Percentiles rank a stretch among this genome's conserved stretches.
phyloP scores from a whole-genome alignment of 2,329 filamentous ascomycete species.

The Purpureocillium takamizusanense region DNA sequence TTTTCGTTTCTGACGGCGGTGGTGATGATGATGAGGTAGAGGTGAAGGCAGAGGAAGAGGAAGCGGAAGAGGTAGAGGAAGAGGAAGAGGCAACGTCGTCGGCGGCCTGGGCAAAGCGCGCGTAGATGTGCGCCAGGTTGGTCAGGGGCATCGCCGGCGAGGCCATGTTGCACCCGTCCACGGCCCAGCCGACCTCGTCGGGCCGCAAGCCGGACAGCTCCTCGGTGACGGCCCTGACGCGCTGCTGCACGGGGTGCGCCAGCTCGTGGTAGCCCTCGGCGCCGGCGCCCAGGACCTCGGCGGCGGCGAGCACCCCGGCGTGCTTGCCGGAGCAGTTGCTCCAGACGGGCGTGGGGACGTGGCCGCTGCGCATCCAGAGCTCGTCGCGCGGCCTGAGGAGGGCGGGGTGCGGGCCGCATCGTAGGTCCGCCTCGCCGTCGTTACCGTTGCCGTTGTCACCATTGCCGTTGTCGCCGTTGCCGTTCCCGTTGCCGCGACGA shows the following conservation, averaged over 20 bases:
- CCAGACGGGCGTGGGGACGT: conserved; percentile 24
- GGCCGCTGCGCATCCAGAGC: conserved; percentile 27
- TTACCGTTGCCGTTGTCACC: conserved; percentile 11
- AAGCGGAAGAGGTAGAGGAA: too few relatives aligned
- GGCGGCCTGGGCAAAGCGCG: conserved; percentile 24
- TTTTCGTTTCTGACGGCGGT: too few relatives aligned
- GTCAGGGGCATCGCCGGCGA: conserved; percentile 31
- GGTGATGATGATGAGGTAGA: too few relatives aligned
- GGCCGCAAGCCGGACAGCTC: conserved; percentile 20
- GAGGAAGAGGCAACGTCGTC: conserved; percentile 6
- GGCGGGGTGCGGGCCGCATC: conserved; percentile 32
- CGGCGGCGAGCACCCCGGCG: conserved; percentile 34
- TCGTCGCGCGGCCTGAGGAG: conserved; percentile 24
- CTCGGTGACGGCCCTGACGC: conserved; percentile 25
- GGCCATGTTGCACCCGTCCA: conserved; percentile 38
- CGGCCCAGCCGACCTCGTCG: conserved; percentile 26
- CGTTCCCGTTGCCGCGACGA: too few relatives aligned
- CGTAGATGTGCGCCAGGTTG: conserved; percentile 24
- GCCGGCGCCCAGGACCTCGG: conserved; percentile 22
- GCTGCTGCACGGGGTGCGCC: conserved; percentile 26
- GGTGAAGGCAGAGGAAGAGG: too few relatives aligned
- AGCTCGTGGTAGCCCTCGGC: conserved; percentile 24
- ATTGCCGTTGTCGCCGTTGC: too few relatives aligned
- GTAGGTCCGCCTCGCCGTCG: conserved; percentile 24
- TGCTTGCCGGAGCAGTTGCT: conserved; percentile 43